phyloP scores from a whole-genome alignment of 1,139 yeast genomes.

The Pneumocystis canis region DNA sequence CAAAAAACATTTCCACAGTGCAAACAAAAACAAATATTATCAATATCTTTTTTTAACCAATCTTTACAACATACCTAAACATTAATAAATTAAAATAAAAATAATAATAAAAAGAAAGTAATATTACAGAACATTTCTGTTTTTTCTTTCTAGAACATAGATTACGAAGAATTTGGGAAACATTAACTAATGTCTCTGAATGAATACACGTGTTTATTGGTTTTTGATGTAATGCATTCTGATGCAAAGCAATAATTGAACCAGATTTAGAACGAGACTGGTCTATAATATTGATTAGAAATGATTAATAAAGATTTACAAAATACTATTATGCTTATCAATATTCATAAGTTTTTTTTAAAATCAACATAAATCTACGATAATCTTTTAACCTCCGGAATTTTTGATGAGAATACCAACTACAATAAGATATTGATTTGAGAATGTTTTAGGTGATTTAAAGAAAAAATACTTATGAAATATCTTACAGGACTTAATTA shows the following conservation, averaged over 20 bases:
- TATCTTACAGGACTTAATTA: too few relatives aligned
- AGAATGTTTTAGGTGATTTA: too few relatives aligned
- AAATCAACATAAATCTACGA: too few relatives aligned
- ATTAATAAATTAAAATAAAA: neutral
- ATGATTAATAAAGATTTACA: neutral
- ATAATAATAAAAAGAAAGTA: neutral
- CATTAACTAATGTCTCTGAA: neutral
- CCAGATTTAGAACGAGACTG: neutral
- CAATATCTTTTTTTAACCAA: neutral
- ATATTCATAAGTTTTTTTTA: too few relatives aligned
- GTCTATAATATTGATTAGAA: neutral
- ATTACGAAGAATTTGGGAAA: neutral
- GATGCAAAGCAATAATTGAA: neutral
- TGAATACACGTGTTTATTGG: neutral
- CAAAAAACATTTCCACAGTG: neutral
- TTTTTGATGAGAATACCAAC: too few relatives aligned
- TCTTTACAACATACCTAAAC: neutral
- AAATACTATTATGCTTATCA: neutral
- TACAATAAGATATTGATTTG: too few relatives aligned
- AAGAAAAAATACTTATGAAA: too few relatives aligned
- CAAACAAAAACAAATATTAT: neutral
- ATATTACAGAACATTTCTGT: neutral
- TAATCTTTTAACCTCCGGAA: too few relatives aligned
- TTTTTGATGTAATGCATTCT: neutral
- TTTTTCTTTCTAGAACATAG: neutral